Base-by-base conservation (phyloP, 306 rosid genomes). In the Vigna reflexopilosa region DNA sequence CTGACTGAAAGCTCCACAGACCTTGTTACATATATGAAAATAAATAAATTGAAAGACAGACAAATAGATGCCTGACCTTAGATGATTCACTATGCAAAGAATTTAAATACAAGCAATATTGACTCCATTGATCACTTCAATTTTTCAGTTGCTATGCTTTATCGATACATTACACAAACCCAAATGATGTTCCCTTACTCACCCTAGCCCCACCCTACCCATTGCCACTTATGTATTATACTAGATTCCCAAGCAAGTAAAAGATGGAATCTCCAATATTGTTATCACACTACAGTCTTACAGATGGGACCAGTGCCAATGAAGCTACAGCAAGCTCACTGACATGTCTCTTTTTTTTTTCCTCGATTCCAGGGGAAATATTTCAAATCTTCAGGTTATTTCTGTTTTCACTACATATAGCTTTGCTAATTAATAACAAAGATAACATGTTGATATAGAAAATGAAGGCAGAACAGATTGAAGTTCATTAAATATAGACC, bases 401-500 rank as follows among this genome's bases (percentile, higher is more conserved):
- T 49, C 10, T 61, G 69, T 68, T 61, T 68, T 59, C 70, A 20
- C 16, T 16, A 70, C 70, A 26, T 34, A 69, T 44, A 42, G 14
- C 32, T 28, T 68, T 61, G 13, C 15, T 15, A 57, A 50, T 49
- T 40, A 72, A 16, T 52, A 17, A 69, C 12, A 19, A 49, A 34
- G 61, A 51, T 71, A 40, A 67, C 42, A 32, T 32, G 48, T 28
- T 44, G 67, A 79, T 30, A 55, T 70, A 75, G 65, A 67, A 42
- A 45, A 70, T 44, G 10, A 80, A 22, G 52, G 20, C 45, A 49
- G 47, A 15, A n/a, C 57, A 19, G 70, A 57, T 42, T 36, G 49
- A 81, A 81, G 70, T 81, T 81, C 75, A 66, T 50, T 62, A 44
- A 79, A 65, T 71, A 76, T 78, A 67, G 56, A 75, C 76, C 93